These are phyloP conservation scores for Saccharomycopsis sp. DNA, from an alignment of 805 yeast genomes.

Conservation along the genomic window DNA sequence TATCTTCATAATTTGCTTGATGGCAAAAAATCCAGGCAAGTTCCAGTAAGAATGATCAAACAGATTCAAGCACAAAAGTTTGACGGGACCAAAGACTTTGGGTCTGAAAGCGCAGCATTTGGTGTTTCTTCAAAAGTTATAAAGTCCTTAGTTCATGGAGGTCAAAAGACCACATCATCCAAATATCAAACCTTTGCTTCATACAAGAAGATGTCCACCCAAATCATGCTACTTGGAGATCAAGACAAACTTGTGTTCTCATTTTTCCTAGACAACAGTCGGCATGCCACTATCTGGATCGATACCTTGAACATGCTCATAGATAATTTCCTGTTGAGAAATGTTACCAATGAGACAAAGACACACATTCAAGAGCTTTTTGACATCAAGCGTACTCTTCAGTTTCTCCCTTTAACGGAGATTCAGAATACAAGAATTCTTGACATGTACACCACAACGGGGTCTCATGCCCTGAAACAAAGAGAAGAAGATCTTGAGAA, in stretches of 20 bases:
- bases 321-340: conserved; percentile 8
- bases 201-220: conserved; percentile 13
- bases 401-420: conserved; percentile 14
- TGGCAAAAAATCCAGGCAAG: conserved; percentile 3
- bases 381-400: conserved; percentile 14
- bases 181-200: conserved; percentile 3
- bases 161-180: background rate
- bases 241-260: conserved; percentile 3
- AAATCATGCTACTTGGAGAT: conserved; percentile 8
- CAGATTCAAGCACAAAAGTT: conserved; percentile 6
- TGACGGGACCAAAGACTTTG: background rate
- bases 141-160: conserved; percentile 3
- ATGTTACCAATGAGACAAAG: conserved; percentile 14
- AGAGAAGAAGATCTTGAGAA: conserved; percentile 3
- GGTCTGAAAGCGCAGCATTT: background rate
- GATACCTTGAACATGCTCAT: conserved; percentile 16
- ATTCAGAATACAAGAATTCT: conserved; percentile 8
- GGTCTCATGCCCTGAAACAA: background rate
- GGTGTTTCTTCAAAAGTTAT: background rate
- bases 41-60: conserved; percentile 8
- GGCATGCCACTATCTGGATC: conserved; percentile 14
- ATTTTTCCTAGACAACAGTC: conserved; percentile 13
- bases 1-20: conserved; percentile 4
- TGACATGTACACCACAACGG: conserved; percentile 8
- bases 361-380: conserved; percentile 16